These are phyloP conservation scores for Aspergillus piperis DNA, from an alignment of 2,329 filamentous ascomycete species.

Conservation along the genomic window DNA sequence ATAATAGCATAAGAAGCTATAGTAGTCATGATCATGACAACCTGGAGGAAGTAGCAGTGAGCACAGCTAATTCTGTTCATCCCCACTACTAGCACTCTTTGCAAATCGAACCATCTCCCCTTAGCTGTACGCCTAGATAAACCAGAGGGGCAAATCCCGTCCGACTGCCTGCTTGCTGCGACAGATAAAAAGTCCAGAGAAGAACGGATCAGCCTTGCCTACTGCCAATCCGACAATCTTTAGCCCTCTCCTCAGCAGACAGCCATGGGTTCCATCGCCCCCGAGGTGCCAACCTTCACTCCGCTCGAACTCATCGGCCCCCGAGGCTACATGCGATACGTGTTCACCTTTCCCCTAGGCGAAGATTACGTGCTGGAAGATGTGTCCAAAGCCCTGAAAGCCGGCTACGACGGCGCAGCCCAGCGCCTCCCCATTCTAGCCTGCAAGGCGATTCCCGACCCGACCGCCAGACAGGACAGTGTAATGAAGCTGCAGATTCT, in stretches of 20 bases:
- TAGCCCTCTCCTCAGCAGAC: neutral
- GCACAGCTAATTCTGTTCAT: neutral
- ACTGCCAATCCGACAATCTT: neutral
- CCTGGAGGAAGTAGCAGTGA: neutral
- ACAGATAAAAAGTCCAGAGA: neutral
- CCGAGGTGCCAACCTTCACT: conserved; percentile 24
- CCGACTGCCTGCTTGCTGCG: neutral
- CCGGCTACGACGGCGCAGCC: conserved; percentile 34
- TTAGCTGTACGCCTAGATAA: too few species aligned
- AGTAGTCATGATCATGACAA: neutral
- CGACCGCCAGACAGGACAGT: conserved; percentile 33
- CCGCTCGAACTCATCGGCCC: conserved; percentile 38
- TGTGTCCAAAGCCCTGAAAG: conserved; percentile 25
- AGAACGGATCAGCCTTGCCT: neutral
- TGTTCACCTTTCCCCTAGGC: conserved; percentile 38
- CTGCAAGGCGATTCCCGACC: conserved; percentile 37
- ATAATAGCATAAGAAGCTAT: neutral
- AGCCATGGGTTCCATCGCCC: conserved; percentile 9
- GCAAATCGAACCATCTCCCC: neutral
- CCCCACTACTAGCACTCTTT: neutral
- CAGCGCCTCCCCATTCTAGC: conserved; percentile 32
- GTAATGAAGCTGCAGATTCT: conserved; percentile 29
- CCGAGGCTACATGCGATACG: conserved; percentile 38
- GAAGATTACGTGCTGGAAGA: conserved; percentile 33
- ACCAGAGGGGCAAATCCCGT: neutral